Percentiles rank a stretch among this genome's conserved stretches.
Conservation (phyloP, 2,329 filamentous ascomycete genomes). For the Sporothrix phasma region DNA sequence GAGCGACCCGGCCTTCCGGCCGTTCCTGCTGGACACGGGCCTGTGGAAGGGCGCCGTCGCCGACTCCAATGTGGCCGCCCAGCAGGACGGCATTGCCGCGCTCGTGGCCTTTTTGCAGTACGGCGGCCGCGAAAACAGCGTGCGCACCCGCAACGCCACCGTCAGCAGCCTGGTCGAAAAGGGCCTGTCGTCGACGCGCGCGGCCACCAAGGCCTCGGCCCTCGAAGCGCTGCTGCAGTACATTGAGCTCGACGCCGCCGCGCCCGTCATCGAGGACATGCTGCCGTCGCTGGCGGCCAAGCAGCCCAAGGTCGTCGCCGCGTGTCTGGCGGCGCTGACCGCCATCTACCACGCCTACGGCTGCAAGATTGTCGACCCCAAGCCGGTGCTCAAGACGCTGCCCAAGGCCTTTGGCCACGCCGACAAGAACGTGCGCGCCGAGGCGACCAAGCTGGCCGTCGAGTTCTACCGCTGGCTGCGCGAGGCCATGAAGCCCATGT, state of each 20-base stretch:
- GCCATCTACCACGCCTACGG: conserved; percentile 89
- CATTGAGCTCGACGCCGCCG: conserved; percentile 78
- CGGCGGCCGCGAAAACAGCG: conserved; percentile 67
- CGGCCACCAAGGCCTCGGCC: conserved; percentile 77
- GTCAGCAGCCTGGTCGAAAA: conserved; percentile 81
- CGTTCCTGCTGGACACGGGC: conserved; percentile 73
- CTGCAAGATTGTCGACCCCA: conserved; percentile 89
- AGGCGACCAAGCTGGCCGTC: conserved; percentile 81
- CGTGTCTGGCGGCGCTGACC: conserved; percentile 64
- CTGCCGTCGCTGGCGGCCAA: conserved; percentile 77
- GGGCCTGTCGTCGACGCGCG: conserved; percentile 75
- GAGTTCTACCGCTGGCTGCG: conserved; percentile 96
- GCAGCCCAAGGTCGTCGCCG: conserved; percentile 74
- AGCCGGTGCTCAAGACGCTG: conserved; percentile 76
- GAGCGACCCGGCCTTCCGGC: conserved; percentile 71
- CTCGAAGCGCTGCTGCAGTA: conserved; percentile 81
- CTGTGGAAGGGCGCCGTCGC: conserved; percentile 88
- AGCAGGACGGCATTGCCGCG: conserved; percentile 81
- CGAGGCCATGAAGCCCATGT: conserved; percentile 96
- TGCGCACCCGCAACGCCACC: conserved; percentile 65
- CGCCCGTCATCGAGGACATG: conserved; percentile 81
- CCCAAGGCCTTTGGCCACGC: conserved; percentile 93
- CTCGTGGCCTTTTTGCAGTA: conserved; percentile 90
- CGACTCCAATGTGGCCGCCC: conserved; percentile 93
- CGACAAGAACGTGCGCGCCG: conserved; percentile 94